Conservation (phyloP, 2,329 filamentous ascomycete species). For the Pezicula radicicola region DNA sequence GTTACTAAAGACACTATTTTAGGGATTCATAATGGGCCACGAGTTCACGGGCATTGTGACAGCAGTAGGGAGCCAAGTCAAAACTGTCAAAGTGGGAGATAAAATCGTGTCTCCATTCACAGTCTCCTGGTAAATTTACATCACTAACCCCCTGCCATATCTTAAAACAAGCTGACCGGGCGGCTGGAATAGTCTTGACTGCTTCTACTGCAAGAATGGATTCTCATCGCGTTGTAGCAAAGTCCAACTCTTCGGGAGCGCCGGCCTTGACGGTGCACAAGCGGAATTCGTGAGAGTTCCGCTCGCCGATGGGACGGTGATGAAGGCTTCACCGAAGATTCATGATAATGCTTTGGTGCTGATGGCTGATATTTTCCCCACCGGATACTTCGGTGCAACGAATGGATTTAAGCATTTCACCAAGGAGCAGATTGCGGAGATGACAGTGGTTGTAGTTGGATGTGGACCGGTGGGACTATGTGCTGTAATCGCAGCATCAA, state of each 20-base stretch:
- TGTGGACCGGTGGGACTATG: conserved; percentile 84
- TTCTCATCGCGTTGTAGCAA: conserved; percentile 75
- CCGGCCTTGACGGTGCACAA: conserved; percentile 70
- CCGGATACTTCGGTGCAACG: conserved; percentile 75
- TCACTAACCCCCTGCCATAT: neutral
- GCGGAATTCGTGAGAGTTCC: conserved; percentile 80
- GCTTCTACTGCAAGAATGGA: conserved; percentile 80
- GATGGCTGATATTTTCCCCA: conserved; percentile 90
- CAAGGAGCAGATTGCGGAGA: conserved; percentile 53
- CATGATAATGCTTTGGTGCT: conserved; percentile 72
- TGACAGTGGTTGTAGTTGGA: conserved; percentile 74
- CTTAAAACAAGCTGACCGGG: neutral
- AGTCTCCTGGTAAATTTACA: conserved; percentile 60
- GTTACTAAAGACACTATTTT: neutral
- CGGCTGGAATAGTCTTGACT: conserved; percentile 50
- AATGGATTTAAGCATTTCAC: conserved; percentile 69
- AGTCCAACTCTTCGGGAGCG: conserved; percentile 64
- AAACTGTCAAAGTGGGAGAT: conserved; percentile 69
- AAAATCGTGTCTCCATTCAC: conserved; percentile 83
- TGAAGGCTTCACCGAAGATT: conserved; percentile 68
- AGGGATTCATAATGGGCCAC: conserved; percentile 68
- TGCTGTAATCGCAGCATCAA: conserved; percentile 69
- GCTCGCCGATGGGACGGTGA: conserved; percentile 71
- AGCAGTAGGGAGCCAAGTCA: conserved; percentile 65
- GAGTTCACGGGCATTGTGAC: conserved; percentile 80